Percentiles rank a stretch among this genome's conserved stretches.
These are phyloP conservation scores for Moricandia moricandioides DNA, from an alignment of 345 rosid species.

Conservation along the genomic window DNA sequence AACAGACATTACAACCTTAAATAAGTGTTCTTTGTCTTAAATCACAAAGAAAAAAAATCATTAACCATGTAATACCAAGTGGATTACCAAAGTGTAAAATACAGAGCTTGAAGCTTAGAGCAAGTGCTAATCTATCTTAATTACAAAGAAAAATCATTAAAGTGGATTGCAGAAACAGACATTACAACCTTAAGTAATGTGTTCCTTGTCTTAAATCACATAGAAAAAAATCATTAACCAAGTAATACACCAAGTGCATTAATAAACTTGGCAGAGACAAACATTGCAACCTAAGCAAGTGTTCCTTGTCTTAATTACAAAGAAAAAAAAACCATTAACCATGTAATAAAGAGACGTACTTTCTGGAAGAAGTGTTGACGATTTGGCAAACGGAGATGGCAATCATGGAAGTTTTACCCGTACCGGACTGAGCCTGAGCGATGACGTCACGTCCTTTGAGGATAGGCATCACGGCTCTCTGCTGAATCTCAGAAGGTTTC, in stretches of 20 bases:
- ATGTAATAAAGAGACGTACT: constrained; percentile 40
- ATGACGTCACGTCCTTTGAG: constrained; percentile 87
- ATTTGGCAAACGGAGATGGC: constrained; percentile 86
- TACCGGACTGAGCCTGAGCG: constrained; percentile 98
- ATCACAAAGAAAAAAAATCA: not conserved
- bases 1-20: not conserved
- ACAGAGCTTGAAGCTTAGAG: too few species aligned
- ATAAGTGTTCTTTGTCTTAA: not conserved
- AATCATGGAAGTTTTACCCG: constrained; percentile 96
- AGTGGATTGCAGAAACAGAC: too few species aligned
- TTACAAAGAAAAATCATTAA: too few species aligned
- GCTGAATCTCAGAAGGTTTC: constrained; percentile 94
- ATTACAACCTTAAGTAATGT: not conserved
- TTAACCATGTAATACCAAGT: not conserved
- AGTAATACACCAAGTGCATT: not conserved
- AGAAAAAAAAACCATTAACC: not conserved
- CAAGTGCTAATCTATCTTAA: too few species aligned
- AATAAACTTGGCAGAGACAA: not conserved
- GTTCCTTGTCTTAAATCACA: not conserved
- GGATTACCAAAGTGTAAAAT: too few species aligned
- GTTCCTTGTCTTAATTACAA: not conserved
- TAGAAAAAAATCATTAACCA: not conserved
- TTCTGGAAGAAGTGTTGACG: constrained; percentile 61
- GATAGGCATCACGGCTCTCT: constrained; percentile 87
- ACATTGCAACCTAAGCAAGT: not conserved